Conservation (phyloP, 768 basidiomycete genomes). For the Mycena galopus region DNA sequence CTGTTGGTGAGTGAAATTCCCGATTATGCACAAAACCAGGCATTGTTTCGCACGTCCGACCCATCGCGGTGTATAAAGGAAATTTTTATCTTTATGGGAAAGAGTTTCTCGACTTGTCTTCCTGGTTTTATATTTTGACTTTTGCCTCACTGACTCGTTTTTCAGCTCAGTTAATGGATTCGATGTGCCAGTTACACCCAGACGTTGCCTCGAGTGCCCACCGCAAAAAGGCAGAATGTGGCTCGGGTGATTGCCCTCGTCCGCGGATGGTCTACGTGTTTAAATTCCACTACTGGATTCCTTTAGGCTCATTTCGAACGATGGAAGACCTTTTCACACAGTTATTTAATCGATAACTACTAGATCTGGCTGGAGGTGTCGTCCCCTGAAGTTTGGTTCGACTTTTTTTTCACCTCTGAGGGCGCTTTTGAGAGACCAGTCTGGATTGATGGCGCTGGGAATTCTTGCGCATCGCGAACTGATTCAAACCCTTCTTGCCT, state of each 20-base stretch:
- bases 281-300: slow-evolving; percentile 15
- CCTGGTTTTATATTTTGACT: too few species aligned
- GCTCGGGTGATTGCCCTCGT: slow-evolving; percentile 10
- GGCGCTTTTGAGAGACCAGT: background rate
- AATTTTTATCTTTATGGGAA: slow-evolving; percentile 5
- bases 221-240: background rate
- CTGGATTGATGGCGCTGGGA: slow-evolving; percentile 5
- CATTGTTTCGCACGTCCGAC: slow-evolving; percentile 9
- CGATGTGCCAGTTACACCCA: background rate
- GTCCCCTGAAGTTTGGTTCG: slow-evolving; percentile 4
- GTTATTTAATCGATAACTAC: background rate
- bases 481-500: slow-evolving; percentile 14
- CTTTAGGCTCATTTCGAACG: slow-evolving; percentile 12
- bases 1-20: slow-evolving; percentile 7
- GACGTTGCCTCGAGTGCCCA: slow-evolving; percentile 5
- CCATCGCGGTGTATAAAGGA: background rate
- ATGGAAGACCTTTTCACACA: background rate
- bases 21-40: slow-evolving; percentile 17
- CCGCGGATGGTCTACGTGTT: slow-evolving; percentile 21
- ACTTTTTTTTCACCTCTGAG: slow-evolving; percentile 13
- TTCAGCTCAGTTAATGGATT: background rate
- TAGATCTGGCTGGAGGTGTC: background rate
- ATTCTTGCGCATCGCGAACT: slow-evolving; percentile 16
- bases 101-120: slow-evolving; percentile 2
- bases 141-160: background rate